Evolutionary conservation across 306 rosid genomes (phyloP).

Genomic region (Inga oerstediana): DNA sequence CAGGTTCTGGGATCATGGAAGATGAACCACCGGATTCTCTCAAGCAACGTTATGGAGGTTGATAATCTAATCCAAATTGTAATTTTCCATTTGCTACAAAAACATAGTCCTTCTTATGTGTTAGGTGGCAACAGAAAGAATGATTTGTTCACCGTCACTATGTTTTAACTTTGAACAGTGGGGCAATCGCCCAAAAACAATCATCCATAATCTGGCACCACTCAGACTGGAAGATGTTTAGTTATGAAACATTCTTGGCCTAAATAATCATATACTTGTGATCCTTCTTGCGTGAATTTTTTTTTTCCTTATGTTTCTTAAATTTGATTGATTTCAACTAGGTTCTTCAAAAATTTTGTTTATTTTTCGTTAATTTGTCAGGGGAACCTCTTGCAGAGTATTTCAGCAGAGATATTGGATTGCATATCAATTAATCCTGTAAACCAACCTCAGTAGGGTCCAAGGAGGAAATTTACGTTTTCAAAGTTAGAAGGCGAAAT

Average conservation of each 20-base stretch:
- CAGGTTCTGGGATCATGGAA: conserved; percentile 90
- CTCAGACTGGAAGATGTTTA: too few relatives aligned
- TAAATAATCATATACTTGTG: not conserved
- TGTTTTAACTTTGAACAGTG: not conserved
- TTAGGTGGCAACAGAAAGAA: conserved; percentile 11
- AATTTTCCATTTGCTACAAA: not conserved
- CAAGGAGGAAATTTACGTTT: not conserved
- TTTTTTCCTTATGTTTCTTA: too few relatives aligned
- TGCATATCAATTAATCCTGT: not conserved
- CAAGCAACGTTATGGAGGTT: conserved; percentile 84
- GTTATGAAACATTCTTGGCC: not conserved
- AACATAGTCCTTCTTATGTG: not conserved
- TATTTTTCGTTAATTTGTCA: not conserved
- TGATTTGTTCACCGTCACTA: not conserved
- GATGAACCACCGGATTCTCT: conserved; percentile 94
- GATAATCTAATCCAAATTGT: conserved; percentile 48
- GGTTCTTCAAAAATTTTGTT: not conserved
- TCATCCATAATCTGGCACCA: too few relatives aligned
- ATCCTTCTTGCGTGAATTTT: not conserved
- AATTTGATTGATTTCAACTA: too few relatives aligned
- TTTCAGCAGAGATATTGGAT: not conserved
- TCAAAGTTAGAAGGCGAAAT: not conserved
- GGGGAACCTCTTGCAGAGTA: not conserved
- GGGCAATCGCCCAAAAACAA: too few relatives aligned
- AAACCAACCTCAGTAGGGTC: not conserved